Evolutionary conservation across 768 basidiomycete genomes (phyloP).

Genomic region (Lactarius sanguifluus): DNA sequence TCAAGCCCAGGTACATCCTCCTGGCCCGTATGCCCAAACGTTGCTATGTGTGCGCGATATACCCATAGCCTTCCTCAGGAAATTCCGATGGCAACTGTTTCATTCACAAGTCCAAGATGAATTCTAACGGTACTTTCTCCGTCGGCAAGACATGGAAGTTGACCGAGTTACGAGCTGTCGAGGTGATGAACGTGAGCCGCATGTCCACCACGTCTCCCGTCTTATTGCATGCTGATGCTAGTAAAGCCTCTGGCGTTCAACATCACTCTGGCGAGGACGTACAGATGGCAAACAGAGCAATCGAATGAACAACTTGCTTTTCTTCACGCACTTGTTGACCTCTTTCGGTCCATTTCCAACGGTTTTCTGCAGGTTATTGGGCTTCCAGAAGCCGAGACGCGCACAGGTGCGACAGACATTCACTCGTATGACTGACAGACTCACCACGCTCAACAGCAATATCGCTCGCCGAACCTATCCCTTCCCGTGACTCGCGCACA

Average conservation of each 20-base stretch:
- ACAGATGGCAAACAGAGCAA: slow-evolving; percentile 86
- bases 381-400: slow-evolving; percentile 44
- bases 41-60: slow-evolving; percentile 7
- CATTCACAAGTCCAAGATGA: slow-evolving; percentile 96
- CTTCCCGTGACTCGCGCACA: slow-evolving; percentile 20
- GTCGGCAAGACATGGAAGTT: slow-evolving; percentile 97
- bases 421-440: slow-evolving; percentile 6
- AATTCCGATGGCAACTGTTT: slow-evolving; percentile 60
- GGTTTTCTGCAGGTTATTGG: slow-evolving; percentile 59
- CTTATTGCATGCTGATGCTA: background rate
- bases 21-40: slow-evolving; percentile 74
- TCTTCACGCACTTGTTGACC: slow-evolving; percentile 60
- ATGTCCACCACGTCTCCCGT: slow-evolving; percentile 6
- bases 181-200: slow-evolving; percentile 49
- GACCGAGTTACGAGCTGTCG: slow-evolving; percentile 74
- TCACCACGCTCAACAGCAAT: slow-evolving; percentile 9
- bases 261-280: slow-evolving; percentile 84
- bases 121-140: slow-evolving; percentile 91
- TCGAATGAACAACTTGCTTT: slow-evolving; percentile 71
- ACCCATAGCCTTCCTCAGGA: slow-evolving; percentile 43
- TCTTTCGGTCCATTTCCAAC: slow-evolving; percentile 46
- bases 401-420: slow-evolving; percentile 37
- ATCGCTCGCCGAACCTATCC: background rate
- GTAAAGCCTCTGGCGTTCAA: slow-evolving; percentile 65
- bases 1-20: slow-evolving; percentile 88